Conservation (phyloP, 2,329 filamentous ascomycete genomes). For the Colletotrichum sp. region DNA sequence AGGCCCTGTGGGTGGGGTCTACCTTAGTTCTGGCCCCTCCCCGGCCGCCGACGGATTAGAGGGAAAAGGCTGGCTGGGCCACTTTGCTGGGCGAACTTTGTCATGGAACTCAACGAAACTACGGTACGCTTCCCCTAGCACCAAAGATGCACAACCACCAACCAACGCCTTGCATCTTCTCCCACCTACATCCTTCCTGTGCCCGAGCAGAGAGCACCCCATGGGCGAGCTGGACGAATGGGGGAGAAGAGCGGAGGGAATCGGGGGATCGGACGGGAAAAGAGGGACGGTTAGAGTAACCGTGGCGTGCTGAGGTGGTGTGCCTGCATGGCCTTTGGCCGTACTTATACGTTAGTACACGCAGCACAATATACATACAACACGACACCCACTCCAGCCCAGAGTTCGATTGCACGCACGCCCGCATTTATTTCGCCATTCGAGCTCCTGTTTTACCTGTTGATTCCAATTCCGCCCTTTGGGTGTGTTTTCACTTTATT, state of each 20-base stretch:
- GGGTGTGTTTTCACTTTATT: not conserved
- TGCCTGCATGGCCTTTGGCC: not conserved
- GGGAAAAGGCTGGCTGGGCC: not conserved
- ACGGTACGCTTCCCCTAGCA: not conserved
- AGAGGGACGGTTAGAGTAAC: not conserved
- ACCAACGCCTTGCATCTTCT: not conserved
- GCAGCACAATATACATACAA: not conserved
- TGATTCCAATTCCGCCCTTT: not conserved
- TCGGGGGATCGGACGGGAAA: conserved; percentile 11
- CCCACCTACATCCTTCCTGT: not conserved
- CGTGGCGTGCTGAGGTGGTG: not conserved
- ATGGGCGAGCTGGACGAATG: not conserved
- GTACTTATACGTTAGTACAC: not conserved
- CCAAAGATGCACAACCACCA: not conserved
- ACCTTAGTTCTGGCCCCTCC: not conserved
- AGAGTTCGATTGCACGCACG: not conserved
- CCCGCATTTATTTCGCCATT: not conserved
- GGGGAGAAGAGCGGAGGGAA: conserved; percentile 7
- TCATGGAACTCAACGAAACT: not conserved
- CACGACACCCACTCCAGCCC: not conserved
- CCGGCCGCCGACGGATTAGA: not conserved
- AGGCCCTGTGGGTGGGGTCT: not conserved
- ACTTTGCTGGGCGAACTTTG: not conserved
- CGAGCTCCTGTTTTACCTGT: not conserved
- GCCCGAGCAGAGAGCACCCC: not conserved